Evolutionary conservation across 179 eudicot species (phyloP).

Genomic region (Spinacia oleracea): DNA sequence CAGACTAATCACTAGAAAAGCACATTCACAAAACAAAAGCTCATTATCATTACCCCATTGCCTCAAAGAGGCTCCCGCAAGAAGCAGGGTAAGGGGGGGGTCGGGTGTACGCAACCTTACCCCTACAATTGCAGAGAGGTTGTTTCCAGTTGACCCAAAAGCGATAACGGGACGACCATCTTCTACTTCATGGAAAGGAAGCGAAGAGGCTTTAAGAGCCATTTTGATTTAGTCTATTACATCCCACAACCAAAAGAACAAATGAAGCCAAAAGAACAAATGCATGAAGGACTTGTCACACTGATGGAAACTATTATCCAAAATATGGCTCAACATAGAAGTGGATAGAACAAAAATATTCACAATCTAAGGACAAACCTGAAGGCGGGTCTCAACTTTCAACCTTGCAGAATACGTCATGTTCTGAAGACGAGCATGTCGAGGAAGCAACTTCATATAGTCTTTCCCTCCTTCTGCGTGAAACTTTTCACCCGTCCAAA

Average conservation of each 20-base stretch:
- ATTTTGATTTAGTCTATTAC: too few species aligned
- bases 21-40: neutral
- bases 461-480: slow-evolving; percentile 58
- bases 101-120: too few species aligned
- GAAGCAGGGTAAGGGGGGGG: too few species aligned
- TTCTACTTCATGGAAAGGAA: too few species aligned
- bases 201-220: too few species aligned
- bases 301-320: neutral
- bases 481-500: slow-evolving; percentile 73
- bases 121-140: too few species aligned
- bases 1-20: neutral
- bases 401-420: slow-evolving; percentile 89
- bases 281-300: neutral
- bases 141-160: too few species aligned
- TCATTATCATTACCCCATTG: too few species aligned
- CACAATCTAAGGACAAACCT: slow-evolving; percentile 39
- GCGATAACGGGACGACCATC: too few species aligned
- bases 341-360: neutral
- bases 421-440: slow-evolving; percentile 92
- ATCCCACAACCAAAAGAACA: too few species aligned
- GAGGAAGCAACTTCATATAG: slow-evolving; percentile 56
- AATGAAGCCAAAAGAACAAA: too few species aligned
- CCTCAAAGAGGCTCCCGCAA: too few species aligned
- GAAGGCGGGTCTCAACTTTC: slow-evolving; percentile 58
- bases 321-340: neutral